A percentile compares a stretch with the other conserved stretches of the same genome.
Conservation (phyloP, 2,329 filamentous ascomycete genomes). For the Fusarium sp. region DNA sequence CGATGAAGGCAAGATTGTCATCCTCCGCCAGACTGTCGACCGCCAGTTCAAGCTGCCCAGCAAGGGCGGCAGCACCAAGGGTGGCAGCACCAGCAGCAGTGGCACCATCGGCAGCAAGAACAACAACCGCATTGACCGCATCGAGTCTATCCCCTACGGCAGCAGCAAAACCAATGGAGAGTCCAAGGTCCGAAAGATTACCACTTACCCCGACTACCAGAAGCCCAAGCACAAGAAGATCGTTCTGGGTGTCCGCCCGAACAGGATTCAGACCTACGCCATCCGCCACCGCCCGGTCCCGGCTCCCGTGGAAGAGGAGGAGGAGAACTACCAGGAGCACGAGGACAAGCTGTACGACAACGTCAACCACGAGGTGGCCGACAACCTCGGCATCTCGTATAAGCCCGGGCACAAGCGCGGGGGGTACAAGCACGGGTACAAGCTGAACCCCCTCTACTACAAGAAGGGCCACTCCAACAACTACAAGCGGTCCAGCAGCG, state of each 20-base stretch:
- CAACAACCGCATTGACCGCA: neutral
- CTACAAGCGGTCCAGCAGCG: neutral
- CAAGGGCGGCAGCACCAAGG: neutral
- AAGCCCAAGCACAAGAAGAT: too few species aligned
- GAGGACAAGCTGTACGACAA: slow-evolving; percentile 17
- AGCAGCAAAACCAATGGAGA: neutral
- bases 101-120: neutral
- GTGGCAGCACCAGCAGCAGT: neutral
- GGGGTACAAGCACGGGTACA: neutral
- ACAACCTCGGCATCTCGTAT: neutral
- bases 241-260: too few species aligned
- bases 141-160: neutral
- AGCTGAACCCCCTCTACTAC: neutral
- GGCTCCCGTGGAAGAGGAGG: neutral
- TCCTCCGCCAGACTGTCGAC: neutral
- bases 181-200: neutral
- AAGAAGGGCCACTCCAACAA: neutral
- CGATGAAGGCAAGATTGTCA: neutral
- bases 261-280: too few species aligned
- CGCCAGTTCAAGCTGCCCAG: neutral
- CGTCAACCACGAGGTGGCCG: neutral
- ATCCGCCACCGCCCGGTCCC: too few species aligned
- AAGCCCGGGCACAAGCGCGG: neutral
- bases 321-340: neutral
- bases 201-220: neutral